Evolutionary conservation across 805 yeast genomes (phyloP).

Genomic region (Middelhovenomyces tepae): DNA sequence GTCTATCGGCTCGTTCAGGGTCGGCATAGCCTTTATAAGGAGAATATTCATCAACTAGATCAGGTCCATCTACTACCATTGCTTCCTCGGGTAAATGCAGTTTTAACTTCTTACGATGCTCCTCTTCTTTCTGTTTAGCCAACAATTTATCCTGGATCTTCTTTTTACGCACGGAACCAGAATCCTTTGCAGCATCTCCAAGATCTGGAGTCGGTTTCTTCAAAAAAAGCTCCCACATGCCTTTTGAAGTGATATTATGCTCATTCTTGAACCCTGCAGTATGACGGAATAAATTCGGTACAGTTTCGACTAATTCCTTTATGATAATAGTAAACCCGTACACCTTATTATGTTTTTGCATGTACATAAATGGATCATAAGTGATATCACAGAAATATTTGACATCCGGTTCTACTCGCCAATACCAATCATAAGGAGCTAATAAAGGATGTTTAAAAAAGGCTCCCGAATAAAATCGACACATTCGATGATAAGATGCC

Average conservation of each 20-base stretch:
- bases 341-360: conserved; percentile 58
- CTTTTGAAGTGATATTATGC: conserved; percentile 41
- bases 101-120: conserved; percentile 12
- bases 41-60: conserved; percentile 1
- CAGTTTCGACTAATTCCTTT: conserved; percentile 69
- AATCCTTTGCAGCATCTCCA: conserved; percentile 10
- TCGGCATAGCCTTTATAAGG: conserved; percentile 20
- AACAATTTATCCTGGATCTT: too few relatives aligned
- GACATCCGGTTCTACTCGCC: conserved; percentile 94
- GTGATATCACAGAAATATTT: conserved; percentile 84
- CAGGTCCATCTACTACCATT: conserved; percentile 5
- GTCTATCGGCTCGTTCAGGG: conserved; percentile 23
- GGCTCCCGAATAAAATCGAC: conserved; percentile 80
- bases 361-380: conserved; percentile 81
- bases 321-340: conserved; percentile 82
- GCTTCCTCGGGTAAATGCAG: conserved; percentile 15
- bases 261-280: conserved; percentile 56
- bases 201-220: conserved; percentile 17
- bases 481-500: conserved; percentile 87
- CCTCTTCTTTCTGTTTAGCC: conserved; percentile 23
- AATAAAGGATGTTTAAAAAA: conserved; percentile 77
- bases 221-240: conserved; percentile 62
- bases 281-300: conserved; percentile 69
- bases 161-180: conserved; percentile 13
- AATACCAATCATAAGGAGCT: conserved; percentile 72